Conservation (phyloP, 306 rosid species). For the Quercus mongolica region DNA sequence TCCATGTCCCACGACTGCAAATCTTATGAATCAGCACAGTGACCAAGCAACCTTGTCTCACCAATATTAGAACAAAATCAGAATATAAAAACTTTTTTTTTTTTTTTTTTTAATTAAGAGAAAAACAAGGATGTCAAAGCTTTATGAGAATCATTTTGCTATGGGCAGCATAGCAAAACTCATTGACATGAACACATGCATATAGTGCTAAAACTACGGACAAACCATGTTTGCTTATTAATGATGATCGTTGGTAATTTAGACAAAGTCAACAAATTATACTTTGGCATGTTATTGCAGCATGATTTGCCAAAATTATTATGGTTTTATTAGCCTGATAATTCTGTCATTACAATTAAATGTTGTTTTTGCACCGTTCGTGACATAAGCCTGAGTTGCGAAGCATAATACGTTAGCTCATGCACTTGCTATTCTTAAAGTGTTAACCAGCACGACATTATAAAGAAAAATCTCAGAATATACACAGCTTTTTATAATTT, state of each 20-base stretch:
- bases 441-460: no score
- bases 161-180: background rate
- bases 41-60: no score
- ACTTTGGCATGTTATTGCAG: background rate
- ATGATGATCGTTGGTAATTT: background rate
- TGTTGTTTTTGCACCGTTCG: background rate
- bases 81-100: no score
- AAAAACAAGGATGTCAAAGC: background rate
- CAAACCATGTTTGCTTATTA: background rate
- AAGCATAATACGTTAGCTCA: no score
- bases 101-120: no score
- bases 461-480: no score
- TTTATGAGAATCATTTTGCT: background rate
- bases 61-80: background rate
- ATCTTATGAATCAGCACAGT: background rate
- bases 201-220: background rate
- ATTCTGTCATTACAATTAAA: background rate
- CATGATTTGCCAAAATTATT: background rate
- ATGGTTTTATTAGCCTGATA: background rate
- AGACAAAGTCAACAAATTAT: background rate
- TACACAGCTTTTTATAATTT: no score
- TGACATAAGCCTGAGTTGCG: background rate
- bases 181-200: background rate
- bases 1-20: background rate
- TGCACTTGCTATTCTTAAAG: no score